These are phyloP conservation scores for Ilyonectria mors-panacis DNA, from an alignment of 2,329 filamentous ascomycete genomes.

Conservation along the genomic window DNA sequence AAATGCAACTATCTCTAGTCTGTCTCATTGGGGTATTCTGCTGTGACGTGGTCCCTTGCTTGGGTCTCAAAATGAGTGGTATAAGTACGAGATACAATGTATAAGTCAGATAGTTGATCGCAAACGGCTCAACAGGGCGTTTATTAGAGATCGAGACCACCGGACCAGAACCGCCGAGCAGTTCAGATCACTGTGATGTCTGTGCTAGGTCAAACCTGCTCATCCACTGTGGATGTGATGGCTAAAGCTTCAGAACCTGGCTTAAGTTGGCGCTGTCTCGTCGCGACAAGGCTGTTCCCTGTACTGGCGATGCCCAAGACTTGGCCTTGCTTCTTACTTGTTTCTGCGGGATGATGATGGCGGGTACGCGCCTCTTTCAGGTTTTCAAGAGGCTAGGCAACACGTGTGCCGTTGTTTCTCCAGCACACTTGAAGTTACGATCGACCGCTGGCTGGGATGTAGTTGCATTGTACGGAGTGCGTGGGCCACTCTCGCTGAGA, in stretches of 20 bases:
- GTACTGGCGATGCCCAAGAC: constrained; percentile 47
- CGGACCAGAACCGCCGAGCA: constrained; percentile 32
- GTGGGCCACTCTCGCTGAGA: constrained; percentile 21
- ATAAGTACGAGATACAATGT: constrained; percentile 28
- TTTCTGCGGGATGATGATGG: constrained; percentile 34
- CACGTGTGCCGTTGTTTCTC: constrained; percentile 29
- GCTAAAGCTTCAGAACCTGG: constrained; percentile 33
- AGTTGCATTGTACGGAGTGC: constrained; percentile 32
- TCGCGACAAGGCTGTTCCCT: constrained; percentile 49
- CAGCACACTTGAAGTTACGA: constrained; percentile 45
- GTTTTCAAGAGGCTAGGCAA: constrained; percentile 19
- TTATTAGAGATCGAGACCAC: constrained; percentile 46
- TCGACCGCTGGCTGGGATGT: constrained; percentile 40
- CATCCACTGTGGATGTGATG: constrained; percentile 34
- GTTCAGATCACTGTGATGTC: constrained; percentile 35
- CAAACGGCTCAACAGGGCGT: constrained; percentile 39
- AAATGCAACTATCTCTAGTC: constrained; percentile 40
- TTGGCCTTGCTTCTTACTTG: constrained; percentile 34
- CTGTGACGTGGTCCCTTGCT: constrained; percentile 43
- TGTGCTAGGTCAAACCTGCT: constrained; percentile 34
- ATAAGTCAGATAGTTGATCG: constrained; percentile 24
- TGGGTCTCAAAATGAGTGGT: constrained; percentile 10
- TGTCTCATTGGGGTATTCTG: constrained; percentile 44
- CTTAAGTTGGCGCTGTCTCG: constrained; percentile 37
- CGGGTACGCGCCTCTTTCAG: constrained; percentile 8